phyloP scores from a whole-genome alignment of 73 alveolate species.

The Tetrahymena thermophila region DNA sequence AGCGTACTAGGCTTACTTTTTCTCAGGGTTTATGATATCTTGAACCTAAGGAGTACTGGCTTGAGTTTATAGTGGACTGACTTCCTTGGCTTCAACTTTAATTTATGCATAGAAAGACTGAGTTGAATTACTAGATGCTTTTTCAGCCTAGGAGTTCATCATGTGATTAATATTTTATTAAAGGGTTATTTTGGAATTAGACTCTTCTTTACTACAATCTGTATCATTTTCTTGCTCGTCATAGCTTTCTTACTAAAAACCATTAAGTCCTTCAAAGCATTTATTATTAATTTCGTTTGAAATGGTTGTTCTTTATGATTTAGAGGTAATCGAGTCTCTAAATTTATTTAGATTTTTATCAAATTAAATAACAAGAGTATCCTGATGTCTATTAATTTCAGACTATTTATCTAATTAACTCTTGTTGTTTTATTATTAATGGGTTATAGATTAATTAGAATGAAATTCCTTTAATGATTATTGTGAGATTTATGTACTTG shows the following conservation, averaged over 20 bases:
- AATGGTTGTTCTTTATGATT: background rate
- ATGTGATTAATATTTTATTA: background rate
- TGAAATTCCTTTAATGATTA: background rate
- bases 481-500: background rate
- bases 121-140: background rate
- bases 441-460: background rate
- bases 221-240: background rate
- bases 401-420: background rate
- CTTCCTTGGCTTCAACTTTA: background rate
- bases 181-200: background rate
- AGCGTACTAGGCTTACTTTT: background rate
- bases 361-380: background rate
- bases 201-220: background rate
- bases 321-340: background rate
- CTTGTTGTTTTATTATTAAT: background rate
- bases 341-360: background rate
- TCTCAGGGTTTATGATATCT: background rate
- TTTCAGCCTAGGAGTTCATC: background rate
- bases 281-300: background rate
- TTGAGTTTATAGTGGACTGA: background rate
- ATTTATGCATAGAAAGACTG: background rate
- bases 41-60: background rate
- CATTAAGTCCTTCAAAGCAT: background rate
- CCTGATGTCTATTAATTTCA: background rate
- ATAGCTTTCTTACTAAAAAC: background rate